Evolutionary conservation across 805 yeast genomes (phyloP).

Genomic region (Zygosaccharomyces bisporus): DNA sequence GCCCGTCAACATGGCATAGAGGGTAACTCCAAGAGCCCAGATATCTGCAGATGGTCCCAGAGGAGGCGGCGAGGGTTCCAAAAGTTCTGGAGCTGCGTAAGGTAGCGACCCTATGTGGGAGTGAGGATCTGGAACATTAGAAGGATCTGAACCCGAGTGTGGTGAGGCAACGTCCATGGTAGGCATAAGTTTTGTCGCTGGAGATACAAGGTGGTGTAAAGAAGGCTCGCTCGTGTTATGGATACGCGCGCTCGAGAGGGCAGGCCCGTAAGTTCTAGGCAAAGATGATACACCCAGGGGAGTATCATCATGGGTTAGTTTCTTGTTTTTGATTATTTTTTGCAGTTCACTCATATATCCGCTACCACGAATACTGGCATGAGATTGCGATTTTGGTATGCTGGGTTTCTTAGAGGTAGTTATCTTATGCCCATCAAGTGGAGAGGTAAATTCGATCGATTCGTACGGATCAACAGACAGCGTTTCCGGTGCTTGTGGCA

Average conservation of each 20-base stretch:
- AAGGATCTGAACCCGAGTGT: constrained; percentile 9
- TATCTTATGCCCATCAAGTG: constrained; percentile 10
- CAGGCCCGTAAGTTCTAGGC: constrained; percentile 32
- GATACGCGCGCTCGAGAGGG: constrained; percentile 21
- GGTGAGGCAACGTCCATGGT: constrained; percentile 15
- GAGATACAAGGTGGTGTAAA: constrained; percentile 11
- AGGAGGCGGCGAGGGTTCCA: constrained; percentile 58
- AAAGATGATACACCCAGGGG: constrained; percentile 31
- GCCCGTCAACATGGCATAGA: constrained; percentile 70
- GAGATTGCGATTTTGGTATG: constrained; percentile 37
- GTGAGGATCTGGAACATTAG: constrained; percentile 43
- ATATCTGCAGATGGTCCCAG: constrained; percentile 69
- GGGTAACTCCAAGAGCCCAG: constrained; percentile 85
- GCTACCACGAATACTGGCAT: constrained; percentile 15
- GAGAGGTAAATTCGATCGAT: constrained; percentile 15
- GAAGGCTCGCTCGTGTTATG: constrained; percentile 16
- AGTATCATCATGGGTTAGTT: constrained; percentile 35
- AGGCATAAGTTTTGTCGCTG: constrained; percentile 10
- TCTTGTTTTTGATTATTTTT: constrained; percentile 28
- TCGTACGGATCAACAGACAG: background rate
- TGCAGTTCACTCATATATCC: constrained; percentile 14
- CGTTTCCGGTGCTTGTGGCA: background rate
- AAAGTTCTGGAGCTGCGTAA: constrained; percentile 85
- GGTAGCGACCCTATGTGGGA: constrained; percentile 85
- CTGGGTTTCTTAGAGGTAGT: constrained; percentile 27